Conservation (phyloP, 257 asterid species). For the Solanum bulbocastanum region DNA sequence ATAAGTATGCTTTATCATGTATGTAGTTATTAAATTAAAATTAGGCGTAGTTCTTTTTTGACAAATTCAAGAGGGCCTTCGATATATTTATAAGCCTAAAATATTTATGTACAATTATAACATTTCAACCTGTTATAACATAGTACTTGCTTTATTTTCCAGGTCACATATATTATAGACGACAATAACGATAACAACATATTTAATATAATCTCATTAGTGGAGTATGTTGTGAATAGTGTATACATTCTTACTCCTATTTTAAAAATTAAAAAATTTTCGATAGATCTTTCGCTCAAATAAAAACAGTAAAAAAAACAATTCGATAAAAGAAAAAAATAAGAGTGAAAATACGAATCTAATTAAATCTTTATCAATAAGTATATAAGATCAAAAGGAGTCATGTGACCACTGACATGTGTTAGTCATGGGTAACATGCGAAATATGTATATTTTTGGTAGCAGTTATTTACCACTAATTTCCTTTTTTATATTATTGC, state of each 20-base stretch:
- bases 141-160: neutral
- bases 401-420: neutral
- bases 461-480: neutral
- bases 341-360: too few relatives aligned
- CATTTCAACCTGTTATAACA: neutral
- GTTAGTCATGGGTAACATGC: neutral
- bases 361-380: too few relatives aligned
- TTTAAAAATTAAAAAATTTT: too few relatives aligned
- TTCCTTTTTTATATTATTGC: neutral
- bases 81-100: too few relatives aligned
- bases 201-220: too few relatives aligned
- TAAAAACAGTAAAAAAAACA: too few relatives aligned
- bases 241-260: too few relatives aligned
- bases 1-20: too few relatives aligned
- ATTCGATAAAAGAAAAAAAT: too few relatives aligned
- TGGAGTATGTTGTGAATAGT: too few relatives aligned
- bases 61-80: neutral
- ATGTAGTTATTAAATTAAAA: too few relatives aligned
- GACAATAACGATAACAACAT: too few relatives aligned
- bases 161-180: neutral
- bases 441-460: neutral
- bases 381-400: neutral
- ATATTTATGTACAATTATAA: neutral
- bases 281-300: accelerated
- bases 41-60: neutral